Percentiles rank a stretch among this genome's conserved stretches.
Conservation (phyloP, 352 stramenopile genomes). For the Globisporangium cederbergense region DNA sequence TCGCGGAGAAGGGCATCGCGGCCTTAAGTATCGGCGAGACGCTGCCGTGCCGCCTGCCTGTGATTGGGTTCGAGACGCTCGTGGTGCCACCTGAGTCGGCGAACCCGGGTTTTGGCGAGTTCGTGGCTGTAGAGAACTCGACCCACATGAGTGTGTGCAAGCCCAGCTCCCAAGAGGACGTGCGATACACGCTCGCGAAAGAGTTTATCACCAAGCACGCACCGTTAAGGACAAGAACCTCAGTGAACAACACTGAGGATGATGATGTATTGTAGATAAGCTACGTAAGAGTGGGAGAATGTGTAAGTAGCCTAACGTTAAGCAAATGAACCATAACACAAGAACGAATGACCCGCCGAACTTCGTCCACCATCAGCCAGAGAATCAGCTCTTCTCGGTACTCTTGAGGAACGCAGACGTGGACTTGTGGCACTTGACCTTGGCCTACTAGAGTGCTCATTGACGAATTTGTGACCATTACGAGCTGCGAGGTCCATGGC, state of each 20-base stretch:
- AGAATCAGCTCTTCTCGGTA: too few relatives aligned
- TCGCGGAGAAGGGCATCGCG: constrained; percentile 45
- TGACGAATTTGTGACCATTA: too few relatives aligned
- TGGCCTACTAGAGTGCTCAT: too few relatives aligned
- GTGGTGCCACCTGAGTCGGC: constrained; percentile 65
- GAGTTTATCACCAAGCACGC: constrained; percentile 51
- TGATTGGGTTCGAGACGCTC: constrained; percentile 70
- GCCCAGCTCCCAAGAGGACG: constrained; percentile 44
- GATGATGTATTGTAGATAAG: not conserved
- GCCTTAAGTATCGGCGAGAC: constrained; percentile 69
- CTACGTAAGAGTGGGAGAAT: not conserved
- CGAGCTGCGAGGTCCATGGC: too few relatives aligned
- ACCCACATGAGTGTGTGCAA: constrained; percentile 84
- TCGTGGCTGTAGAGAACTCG: constrained; percentile 49
- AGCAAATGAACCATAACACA: too few relatives aligned
- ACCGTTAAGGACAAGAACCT: not conserved
- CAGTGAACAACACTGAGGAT: not conserved
- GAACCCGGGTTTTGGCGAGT: constrained; percentile 73
- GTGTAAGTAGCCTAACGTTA: not conserved
- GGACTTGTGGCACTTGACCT: too few relatives aligned
- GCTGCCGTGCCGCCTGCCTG: constrained; percentile 51
- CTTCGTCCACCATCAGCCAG: too few relatives aligned
- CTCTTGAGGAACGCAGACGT: too few relatives aligned
- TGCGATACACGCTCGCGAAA: constrained; percentile 55
- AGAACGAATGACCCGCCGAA: too few relatives aligned